A percentile compares a stretch with the other conserved stretches of the same genome.
These are phyloP conservation scores for Chlamydomonas eustigma DNA, from an alignment of 139 green algal genomes.

Conservation along the genomic window DNA sequence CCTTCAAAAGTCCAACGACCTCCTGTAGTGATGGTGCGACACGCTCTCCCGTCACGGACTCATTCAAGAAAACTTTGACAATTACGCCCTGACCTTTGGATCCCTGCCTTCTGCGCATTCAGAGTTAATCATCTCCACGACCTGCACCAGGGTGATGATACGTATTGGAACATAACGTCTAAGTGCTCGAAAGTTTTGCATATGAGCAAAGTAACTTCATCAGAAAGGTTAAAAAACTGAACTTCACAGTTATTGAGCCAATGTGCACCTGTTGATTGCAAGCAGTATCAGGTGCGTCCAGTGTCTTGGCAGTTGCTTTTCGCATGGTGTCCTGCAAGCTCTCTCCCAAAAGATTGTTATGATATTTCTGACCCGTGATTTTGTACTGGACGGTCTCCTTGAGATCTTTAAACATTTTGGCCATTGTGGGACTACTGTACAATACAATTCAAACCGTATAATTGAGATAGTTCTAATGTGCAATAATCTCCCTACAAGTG, in stretches of 20 bases:
- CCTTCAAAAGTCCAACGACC: constrained; percentile 35
- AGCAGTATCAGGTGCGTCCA: constrained; percentile 25
- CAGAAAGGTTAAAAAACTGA: no score
- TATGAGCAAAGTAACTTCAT: no score
- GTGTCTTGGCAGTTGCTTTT: constrained; percentile 34
- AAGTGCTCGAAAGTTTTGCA: no score
- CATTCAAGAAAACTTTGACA: no score
- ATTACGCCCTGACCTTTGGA: constrained; percentile 24
- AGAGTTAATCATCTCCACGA: constrained; percentile 42
- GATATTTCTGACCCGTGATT: constrained; percentile 28
- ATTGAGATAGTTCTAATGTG: no score
- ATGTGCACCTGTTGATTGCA: constrained; percentile 36
- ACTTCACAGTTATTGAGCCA: no score
- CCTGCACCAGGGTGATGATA: no score
- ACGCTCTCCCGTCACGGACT: no score
- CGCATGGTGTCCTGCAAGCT: constrained; percentile 25
- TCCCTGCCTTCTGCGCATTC: constrained; percentile 33
- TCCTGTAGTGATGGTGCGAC: constrained; percentile 42
- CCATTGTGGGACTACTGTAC: no score
- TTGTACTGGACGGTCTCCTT: constrained; percentile 20
- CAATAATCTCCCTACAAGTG: no score
- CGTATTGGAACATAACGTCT: no score
- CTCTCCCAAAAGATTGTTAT: constrained; percentile 34
- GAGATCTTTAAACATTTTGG: constrained; percentile 9
- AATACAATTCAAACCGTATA: no score